Conservation (phyloP, 257 asterid genomes). For the Gynochthodes officinalis region DNA sequence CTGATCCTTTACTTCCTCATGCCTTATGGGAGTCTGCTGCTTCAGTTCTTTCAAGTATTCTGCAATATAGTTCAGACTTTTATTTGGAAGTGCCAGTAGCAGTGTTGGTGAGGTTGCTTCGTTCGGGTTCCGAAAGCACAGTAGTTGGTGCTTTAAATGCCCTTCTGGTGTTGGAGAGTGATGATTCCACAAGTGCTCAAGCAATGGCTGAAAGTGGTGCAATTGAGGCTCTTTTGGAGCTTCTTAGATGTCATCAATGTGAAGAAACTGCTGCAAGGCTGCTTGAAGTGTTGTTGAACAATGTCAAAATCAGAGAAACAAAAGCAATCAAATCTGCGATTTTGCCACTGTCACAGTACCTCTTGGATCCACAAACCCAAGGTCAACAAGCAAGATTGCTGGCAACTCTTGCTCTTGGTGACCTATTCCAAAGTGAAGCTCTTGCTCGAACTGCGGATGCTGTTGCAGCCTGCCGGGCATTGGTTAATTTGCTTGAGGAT, state of each 20-base stretch:
- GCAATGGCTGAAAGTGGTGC: slow-evolving; percentile 99
- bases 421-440: slow-evolving; percentile 89
- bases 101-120: slow-evolving; percentile 84
- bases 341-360: slow-evolving; percentile 89
- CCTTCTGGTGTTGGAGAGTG: slow-evolving; percentile 89
- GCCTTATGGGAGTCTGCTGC: slow-evolving; percentile 97
- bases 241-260: slow-evolving; percentile 86
- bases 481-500: slow-evolving; percentile 97
- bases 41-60: slow-evolving; percentile 79
- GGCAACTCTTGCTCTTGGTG: slow-evolving; percentile 97
- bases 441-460: slow-evolving; percentile 94
- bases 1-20: slow-evolving; percentile 79
- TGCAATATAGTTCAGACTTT: slow-evolving; percentile 90
- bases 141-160: slow-evolving; percentile 90
- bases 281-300: slow-evolving; percentile 84
- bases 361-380: slow-evolving; percentile 97
- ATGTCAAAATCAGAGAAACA: slow-evolving; percentile 89
- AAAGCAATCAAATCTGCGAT: slow-evolving; percentile 91
- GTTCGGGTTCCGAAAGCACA: slow-evolving; percentile 79
- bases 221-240: slow-evolving; percentile 85
- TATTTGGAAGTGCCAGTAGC: slow-evolving; percentile 99
- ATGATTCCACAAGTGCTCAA: slow-evolving; percentile 93
- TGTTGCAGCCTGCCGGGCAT: slow-evolving; percentile 94
- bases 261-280: slow-evolving; percentile 97
- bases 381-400: slow-evolving; percentile 95